phyloP scores from a whole-genome alignment of 306 rosid genomes.

The Cucurbita ficifolia region DNA sequence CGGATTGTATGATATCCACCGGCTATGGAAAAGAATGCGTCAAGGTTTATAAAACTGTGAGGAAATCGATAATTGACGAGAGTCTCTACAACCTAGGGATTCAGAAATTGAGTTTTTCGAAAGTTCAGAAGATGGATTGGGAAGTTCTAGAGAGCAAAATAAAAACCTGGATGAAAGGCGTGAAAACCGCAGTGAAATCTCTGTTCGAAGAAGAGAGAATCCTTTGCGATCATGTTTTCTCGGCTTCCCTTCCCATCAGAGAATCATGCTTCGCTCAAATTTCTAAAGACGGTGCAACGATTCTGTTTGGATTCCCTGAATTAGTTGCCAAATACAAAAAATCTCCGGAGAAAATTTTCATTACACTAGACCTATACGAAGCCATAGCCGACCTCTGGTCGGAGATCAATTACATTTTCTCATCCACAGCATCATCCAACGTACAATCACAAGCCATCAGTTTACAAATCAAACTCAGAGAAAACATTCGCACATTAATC shows the following conservation, averaged over 20 bases:
- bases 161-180: constrained; percentile 30
- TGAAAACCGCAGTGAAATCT: constrained; percentile 21
- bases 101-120: constrained; percentile 25
- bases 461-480: constrained; percentile 20
- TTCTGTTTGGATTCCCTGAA: constrained; percentile 36
- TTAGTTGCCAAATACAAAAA: constrained; percentile 43
- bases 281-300: constrained; percentile 20
- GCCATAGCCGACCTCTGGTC: constrained; percentile 27
- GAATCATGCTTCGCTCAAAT: constrained; percentile 38
- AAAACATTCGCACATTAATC: constrained; percentile 21
- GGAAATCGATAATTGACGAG: constrained; percentile 49
- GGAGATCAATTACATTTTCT: constrained; percentile 34
- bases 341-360: constrained; percentile 40
- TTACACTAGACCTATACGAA: constrained; percentile 31
- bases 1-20: constrained; percentile 32
- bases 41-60: constrained; percentile 17
- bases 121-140: constrained; percentile 49
- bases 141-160: constrained; percentile 33
- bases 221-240: constrained; percentile 35
- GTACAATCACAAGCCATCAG: constrained; percentile 26
- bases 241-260: constrained; percentile 7
- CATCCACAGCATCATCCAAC: constrained; percentile 23
- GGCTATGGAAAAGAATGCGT: constrained; percentile 51
- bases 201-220: constrained; percentile 33
- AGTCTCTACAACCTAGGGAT: constrained; percentile 31